Evolutionary conservation across 345 rosid genomes (phyloP), one percentile per base, ranked within the genome.

Genomic region (Syzygium oleosum): DNA sequence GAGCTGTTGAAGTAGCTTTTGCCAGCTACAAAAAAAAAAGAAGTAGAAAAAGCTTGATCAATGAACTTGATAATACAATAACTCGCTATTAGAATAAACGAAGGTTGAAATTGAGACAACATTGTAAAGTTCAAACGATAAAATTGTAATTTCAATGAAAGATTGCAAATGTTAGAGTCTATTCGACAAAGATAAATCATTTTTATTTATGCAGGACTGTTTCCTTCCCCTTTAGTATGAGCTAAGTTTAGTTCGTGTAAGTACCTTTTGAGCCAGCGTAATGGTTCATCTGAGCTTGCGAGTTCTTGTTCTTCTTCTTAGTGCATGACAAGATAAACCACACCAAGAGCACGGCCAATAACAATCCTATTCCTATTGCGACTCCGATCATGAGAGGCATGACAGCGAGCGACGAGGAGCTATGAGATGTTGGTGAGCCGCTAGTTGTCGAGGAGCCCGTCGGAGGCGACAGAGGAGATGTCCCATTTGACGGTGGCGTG

Each of bases 301-400:
- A 54, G 16, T 63, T 52, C 38, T 88, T 86, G 88, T 89, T 91
- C 87, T 91, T 91, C 87, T 91, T 93, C 91, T 78, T 52, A 8
- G 63, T 79, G 90, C 92, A 89, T 25, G 25, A 14, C 17, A 88
- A 86, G 90, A 90, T 54, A 49, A 92, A 84, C 87, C 89, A 43
- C 52, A 89, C 38, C 55, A 92, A 63, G 61, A 89, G 54, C 19
- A 91, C 43, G 58, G 88, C 43, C 90, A 93, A 68, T 83, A 93
- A 27, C 83, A 73, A 22, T 19, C 89, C 90, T 68, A 90, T 90
- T 73, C 94, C 94, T 23, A 25, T 86, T 22, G 89, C 90, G 27
- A 89, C 90, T 87, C 94, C 94, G 31, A 93, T 86, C 31, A 91
- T 31, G 86, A 84, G 41, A 29, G 86, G 51, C 79, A 59, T 19